Conservation (phyloP, 768 basidiomycete species). For the Botryobasidium botryosum region DNA sequence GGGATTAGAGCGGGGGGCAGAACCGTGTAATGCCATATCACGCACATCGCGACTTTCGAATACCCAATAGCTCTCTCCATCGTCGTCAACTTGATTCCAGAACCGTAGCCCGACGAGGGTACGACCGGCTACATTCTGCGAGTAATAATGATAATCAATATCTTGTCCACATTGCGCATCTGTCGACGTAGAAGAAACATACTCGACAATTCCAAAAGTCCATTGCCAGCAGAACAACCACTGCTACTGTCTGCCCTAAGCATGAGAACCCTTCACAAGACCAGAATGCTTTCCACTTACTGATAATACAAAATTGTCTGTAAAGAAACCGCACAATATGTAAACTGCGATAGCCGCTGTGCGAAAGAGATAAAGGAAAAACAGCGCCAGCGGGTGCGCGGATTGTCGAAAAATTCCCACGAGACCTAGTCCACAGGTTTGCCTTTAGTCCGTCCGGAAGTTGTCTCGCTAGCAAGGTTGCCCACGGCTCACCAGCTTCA, state of each 20-base stretch:
- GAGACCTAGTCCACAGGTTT: slow-evolving; percentile 29
- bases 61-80: slow-evolving; percentile 93
- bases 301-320: slow-evolving; percentile 81
- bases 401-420: slow-evolving; percentile 58
- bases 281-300: slow-evolving; percentile 30
- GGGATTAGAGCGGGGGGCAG: too few species aligned
- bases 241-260: slow-evolving; percentile 52
- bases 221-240: slow-evolving; percentile 86
- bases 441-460: not conserved
- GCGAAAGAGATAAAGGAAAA: slow-evolving; percentile 80
- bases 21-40: too few species aligned
- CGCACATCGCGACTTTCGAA: slow-evolving; percentile 93
- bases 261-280: not conserved
- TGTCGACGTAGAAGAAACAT: too few species aligned
- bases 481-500: slow-evolving; percentile 62
- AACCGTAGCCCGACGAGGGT: slow-evolving; percentile 89
- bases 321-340: slow-evolving; percentile 82
- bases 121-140: slow-evolving; percentile 81
- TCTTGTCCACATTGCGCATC: too few species aligned
- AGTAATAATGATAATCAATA: not conserved
- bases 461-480: slow-evolving; percentile 7
- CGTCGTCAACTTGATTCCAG: slow-evolving; percentile 98
- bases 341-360: slow-evolving; percentile 80
- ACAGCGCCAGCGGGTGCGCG: slow-evolving; percentile 46
- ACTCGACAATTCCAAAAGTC: slow-evolving; percentile 99